Base-by-base conservation (phyloP, 768 basidiomycete species). In the Naganishia vishniacii region DNA sequence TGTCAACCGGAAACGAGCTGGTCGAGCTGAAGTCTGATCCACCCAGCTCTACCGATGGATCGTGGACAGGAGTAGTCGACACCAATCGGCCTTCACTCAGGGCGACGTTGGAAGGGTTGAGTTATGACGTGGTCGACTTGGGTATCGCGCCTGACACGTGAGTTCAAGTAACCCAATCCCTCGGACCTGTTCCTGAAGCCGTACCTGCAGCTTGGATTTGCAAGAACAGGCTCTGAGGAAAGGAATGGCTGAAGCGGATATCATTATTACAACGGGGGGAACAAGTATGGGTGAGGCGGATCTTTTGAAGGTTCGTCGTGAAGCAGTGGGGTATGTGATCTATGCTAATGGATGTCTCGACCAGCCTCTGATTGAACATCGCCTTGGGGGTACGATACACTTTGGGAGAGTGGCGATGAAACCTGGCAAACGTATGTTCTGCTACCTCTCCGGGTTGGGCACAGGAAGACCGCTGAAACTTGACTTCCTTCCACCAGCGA, bases 201-300 rank as follows among this genome's bases (percentile, higher is more conserved):
- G 29, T 25, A 20, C 32, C 8, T 25, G 9, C 34, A 67, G 42
- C n/a, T 48, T 73, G 59, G 72, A 61, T 7, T 69, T 60, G 23
- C 71, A 71, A 70, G 80, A 85, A 23, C 73, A 74, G 11, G 83
- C 83, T 2, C 81, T 94, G 49, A 70, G 75, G 65, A 76, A 75
- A 31, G 89, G 86, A 0, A 79, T 88, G 7, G 79, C 81, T 40
- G 70, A 74, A 20, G 87, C 88, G 0, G 91, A 93, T 71, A 75
- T 94, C 8, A 73, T 94, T 15, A 78, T 93, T 12, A 88, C 88
- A 0, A 94, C 91, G 1, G 91, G 91, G 12, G 91, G 91, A 4
- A 91, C 91, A 4, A 90, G 88, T 1, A 93, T 93, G 91, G 91
- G 91, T 0, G 83, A 90, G 1, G 85, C 84, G 0, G 91, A 93